Evolutionary conservation across 495 filamentous ascomycete species (phyloP).

Genomic region (Chaetomium cochliodes): DNA sequence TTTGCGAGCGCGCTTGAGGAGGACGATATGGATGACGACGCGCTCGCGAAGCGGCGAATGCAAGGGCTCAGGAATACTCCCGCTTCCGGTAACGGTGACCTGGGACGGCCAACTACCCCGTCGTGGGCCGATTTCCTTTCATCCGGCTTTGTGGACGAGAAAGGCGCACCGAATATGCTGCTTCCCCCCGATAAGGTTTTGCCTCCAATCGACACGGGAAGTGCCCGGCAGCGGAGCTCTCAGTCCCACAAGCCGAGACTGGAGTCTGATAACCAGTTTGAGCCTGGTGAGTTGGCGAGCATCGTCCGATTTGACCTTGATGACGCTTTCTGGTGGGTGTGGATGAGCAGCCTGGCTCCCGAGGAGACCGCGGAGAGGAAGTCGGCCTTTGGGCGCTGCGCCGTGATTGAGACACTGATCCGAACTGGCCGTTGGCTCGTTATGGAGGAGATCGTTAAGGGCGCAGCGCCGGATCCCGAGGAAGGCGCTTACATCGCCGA

Average conservation of each 20-base stretch:
- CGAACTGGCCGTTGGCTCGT: conserved; percentile 83
- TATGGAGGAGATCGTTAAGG: conserved; percentile 94
- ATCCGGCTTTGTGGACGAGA: conserved; percentile 82
- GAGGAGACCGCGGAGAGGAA: conserved; percentile 85
- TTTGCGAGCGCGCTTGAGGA: conserved; percentile 78
- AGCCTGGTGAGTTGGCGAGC: conserved; percentile 91
- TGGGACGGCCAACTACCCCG: conserved; percentile 86
- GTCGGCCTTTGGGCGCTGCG: conserved; percentile 89
- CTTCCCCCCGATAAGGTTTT: conserved; percentile 87
- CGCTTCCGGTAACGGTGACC: conserved; percentile 57
- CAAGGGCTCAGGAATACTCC: conserved; percentile 59
- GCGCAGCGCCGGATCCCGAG: conserved; percentile 81
- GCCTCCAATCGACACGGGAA: conserved; percentile 71
- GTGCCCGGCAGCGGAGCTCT: conserved; percentile 71
- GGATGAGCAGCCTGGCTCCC: conserved; percentile 92
- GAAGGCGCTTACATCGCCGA: conserved; percentile 85
- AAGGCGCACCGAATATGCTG: conserved; percentile 57
- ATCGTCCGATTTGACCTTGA: conserved; percentile 84
- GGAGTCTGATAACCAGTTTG: conserved; percentile 63
- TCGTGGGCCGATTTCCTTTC: conserved; percentile 98
- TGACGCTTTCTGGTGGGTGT: conserved; percentile 99
- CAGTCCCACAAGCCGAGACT: conserved; percentile 76
- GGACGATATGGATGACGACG: conserved; percentile 62
- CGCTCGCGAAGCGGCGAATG: conserved; percentile 36
- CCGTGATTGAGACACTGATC: conserved; percentile 85